Conservation (phyloP, 179 eudicot species). For the Camellia oleifera region DNA sequence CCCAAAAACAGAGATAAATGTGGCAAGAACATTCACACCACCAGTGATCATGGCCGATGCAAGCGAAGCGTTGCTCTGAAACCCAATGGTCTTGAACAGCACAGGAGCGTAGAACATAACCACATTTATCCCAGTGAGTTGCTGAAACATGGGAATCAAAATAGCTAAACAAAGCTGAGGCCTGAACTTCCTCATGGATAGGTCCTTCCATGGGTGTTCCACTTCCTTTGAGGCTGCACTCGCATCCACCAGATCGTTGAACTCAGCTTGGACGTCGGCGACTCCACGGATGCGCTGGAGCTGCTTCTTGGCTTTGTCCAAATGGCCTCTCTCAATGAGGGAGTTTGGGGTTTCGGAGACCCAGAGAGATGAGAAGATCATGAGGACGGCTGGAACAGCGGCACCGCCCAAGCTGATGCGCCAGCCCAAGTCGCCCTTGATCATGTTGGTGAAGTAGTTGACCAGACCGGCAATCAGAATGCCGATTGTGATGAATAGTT, state of each 20-base stretch:
- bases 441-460: background rate
- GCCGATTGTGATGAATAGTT: constrained; percentile 8
- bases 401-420: constrained; percentile 8
- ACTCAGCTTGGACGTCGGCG: background rate
- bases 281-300: constrained; percentile 7
- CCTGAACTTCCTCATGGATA: background rate
- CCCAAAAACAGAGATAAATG: background rate
- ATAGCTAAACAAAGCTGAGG: constrained; percentile 6
- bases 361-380: background rate
- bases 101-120: constrained; percentile 14
- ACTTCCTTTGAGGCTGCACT: constrained; percentile 4
- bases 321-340: background rate
- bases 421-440: background rate
- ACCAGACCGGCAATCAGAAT: background rate
- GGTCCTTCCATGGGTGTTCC: background rate
- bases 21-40: background rate
- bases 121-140: constrained; percentile 6
- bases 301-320: background rate
- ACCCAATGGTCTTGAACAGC: constrained; percentile 14
- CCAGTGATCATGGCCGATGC: constrained; percentile 4
- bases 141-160: background rate
- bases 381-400: constrained; percentile 1
- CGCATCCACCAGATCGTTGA: constrained; percentile 1
- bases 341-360: constrained; percentile 12
- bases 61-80: constrained; percentile 6